Conservation (phyloP, 169 alveolate species). For the Plasmodium reichenowi region DNA sequence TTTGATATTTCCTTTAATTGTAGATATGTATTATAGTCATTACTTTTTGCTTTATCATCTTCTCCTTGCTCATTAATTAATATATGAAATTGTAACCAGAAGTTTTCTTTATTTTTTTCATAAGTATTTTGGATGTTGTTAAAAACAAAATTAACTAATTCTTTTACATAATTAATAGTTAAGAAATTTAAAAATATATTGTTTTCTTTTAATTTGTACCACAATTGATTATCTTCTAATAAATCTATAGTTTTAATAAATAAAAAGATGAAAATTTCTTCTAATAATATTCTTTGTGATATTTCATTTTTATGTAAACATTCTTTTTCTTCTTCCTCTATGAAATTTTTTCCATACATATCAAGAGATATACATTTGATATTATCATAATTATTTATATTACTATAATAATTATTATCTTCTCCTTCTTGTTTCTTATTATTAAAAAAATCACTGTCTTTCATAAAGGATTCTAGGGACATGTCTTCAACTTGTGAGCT, state of each 20-base stretch:
- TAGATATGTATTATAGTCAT: constrained; percentile 7
- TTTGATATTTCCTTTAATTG: constrained; percentile 36
- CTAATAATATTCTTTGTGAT: constrained; percentile 55
- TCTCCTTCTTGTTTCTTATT: not conserved
- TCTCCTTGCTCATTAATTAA: constrained; percentile 14
- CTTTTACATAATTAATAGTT: constrained; percentile 55
- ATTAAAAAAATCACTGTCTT: constrained; percentile 55
- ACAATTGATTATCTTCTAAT: constrained; percentile 48
- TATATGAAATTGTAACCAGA: constrained; percentile 33
- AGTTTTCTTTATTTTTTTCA: constrained; percentile 39
- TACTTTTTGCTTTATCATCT: constrained; percentile 32
- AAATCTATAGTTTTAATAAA: constrained; percentile 55
- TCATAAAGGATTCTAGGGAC: constrained; percentile 53
- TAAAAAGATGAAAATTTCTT: constrained; percentile 55
- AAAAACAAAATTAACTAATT: constrained; percentile 42
- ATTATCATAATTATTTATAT: not conserved
- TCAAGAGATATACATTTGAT: not conserved
- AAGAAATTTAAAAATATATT: constrained; percentile 50
- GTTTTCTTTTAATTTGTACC: constrained; percentile 28
- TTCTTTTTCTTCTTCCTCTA: constrained; percentile 31
- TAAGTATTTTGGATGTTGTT: constrained; percentile 35
- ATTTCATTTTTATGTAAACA: constrained; percentile 63
- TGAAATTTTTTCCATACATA: not conserved
- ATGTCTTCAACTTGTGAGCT: constrained; percentile 3
- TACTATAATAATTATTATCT: not conserved